Conservation (phyloP, 345 rosid genomes). For the Eucalyptus pauciflora region DNA sequence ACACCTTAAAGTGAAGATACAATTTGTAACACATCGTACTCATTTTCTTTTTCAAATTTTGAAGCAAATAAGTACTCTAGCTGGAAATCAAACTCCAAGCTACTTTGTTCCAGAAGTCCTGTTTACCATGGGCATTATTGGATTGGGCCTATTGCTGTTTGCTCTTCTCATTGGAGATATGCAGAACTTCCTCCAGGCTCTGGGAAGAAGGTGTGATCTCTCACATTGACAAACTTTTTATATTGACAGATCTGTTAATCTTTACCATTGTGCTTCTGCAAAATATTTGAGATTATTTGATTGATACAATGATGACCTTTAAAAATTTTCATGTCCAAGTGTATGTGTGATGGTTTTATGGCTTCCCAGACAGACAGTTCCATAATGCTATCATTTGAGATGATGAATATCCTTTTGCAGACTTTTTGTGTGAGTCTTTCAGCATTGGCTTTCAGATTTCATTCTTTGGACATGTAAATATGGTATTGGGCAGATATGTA, state of each 20-base stretch:
- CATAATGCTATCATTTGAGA: not conserved
- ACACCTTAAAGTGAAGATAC: not conserved
- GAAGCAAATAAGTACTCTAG: conserved; percentile 97
- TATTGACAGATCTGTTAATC: not conserved
- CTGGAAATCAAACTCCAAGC: conserved; percentile 82
- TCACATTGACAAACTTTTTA: too few species aligned
- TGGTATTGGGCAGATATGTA: not conserved
- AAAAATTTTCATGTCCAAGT: not conserved
- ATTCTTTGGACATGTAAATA: not conserved
- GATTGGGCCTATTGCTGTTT: conserved; percentile 86
- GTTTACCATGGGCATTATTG: conserved; percentile 76
- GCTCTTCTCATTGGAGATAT: conserved; percentile 91
- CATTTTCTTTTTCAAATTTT: not conserved
- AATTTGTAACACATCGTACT: not conserved
- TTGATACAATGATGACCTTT: not conserved
- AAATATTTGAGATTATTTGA: too few species aligned
- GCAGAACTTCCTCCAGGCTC: conserved; percentile 88
- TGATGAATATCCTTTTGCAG: not conserved
- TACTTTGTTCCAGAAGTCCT: conserved; percentile 70
- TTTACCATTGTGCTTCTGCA: not conserved
- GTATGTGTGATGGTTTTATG: not conserved
- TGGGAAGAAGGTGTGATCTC: conserved; percentile 49
- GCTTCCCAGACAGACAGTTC: not conserved
- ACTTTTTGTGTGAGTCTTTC: not conserved
- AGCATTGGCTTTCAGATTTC: not conserved